Evolutionary conservation across 2,329 filamentous ascomycete genomes (phyloP).

Genomic region (Colletotrichum sp.): DNA sequence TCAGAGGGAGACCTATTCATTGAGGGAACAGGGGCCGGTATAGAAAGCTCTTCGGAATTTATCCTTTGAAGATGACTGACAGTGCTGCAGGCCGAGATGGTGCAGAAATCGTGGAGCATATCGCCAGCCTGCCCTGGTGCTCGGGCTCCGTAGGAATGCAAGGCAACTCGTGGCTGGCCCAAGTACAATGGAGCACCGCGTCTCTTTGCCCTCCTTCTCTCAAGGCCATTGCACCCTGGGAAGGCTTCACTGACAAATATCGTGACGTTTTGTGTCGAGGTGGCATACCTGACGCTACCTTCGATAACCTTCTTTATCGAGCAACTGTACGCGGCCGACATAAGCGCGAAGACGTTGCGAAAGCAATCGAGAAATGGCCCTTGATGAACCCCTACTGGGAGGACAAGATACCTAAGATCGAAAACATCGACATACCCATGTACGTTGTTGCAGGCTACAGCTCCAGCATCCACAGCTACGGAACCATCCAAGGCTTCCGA

Average conservation of each 20-base stretch:
- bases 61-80: neutral
- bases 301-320: neutral
- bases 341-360: neutral
- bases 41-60: fast-evolving
- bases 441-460: neutral
- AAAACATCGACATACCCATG: neutral
- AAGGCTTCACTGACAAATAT: neutral
- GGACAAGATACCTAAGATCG: neutral
- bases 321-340: neutral
- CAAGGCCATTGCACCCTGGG: neutral
- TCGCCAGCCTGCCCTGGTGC: neutral
- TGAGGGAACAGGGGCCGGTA: neutral
- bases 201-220: neutral
- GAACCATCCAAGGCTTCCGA: neutral
- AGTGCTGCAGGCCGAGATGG: neutral
- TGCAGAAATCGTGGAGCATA: neutral
- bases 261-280: neutral
- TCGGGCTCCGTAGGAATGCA: neutral
- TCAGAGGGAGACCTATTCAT: neutral
- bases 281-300: neutral
- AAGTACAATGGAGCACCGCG: neutral
- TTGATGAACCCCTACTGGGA: neutral
- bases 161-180: neutral
- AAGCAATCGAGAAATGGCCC: neutral
- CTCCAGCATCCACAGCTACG: neutral